phyloP scores from a whole-genome alignment of 805 yeast species.

The Candida montana region DNA sequence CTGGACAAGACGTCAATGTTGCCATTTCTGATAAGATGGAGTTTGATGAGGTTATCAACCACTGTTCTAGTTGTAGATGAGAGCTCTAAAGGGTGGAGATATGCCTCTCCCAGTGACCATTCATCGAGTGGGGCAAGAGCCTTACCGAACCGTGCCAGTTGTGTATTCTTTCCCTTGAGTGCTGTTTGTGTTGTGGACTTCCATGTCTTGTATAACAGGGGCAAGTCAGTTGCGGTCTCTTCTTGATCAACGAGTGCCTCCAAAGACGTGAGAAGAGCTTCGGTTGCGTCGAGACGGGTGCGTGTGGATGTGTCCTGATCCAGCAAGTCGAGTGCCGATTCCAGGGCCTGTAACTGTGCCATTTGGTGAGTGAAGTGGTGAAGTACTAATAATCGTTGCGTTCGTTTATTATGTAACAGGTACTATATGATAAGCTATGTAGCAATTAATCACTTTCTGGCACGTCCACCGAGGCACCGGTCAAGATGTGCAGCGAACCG shows the following conservation, averaged over 20 bases:
- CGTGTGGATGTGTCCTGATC: not conserved
- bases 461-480: constrained; percentile 77
- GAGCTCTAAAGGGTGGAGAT: constrained; percentile 27
- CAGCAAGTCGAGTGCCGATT: not conserved
- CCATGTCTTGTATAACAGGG: constrained; percentile 15
- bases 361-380: too few species aligned
- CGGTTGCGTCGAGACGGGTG: constrained; percentile 3
- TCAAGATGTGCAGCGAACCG: constrained; percentile 92
- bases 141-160: constrained; percentile 22
- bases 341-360: constrained; percentile 1
- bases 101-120: constrained; percentile 29
- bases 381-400: too few species aligned
- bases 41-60: constrained; percentile 38
- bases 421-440: not conserved
- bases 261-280: constrained; percentile 1
- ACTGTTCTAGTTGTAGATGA: constrained; percentile 10
- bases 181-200: constrained; percentile 24
- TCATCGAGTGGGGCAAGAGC: constrained; percentile 14
- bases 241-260: constrained; percentile 1
- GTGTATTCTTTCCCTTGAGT: constrained; percentile 25
- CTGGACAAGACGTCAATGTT: constrained; percentile 33
- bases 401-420: not conserved
- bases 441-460: constrained; percentile 29
- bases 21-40: constrained; percentile 45
- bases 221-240: not conserved